Evolutionary conservation across 495 filamentous ascomycete genomes (phyloP).

Genomic region (Talaromyces nanjingensis): DNA sequence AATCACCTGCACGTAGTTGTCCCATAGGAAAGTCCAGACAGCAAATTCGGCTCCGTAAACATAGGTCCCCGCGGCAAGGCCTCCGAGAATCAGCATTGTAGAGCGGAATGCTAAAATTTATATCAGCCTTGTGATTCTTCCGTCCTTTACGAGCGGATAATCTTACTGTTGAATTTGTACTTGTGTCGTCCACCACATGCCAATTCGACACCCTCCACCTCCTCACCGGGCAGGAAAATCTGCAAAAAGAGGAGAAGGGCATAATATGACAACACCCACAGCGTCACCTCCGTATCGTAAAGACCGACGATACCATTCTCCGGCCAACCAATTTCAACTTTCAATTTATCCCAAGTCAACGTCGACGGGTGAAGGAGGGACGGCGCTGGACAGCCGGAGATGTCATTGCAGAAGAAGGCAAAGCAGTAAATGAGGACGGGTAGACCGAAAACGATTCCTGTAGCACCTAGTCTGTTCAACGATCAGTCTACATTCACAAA

Average conservation of each 20-base stretch:
- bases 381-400: conserved; percentile 84
- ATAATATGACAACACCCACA: conserved; percentile 72
- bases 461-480: conserved; percentile 61
- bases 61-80: conserved; percentile 65
- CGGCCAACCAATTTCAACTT: conserved; percentile 74
- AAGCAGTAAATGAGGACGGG: conserved; percentile 68
- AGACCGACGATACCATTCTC: conserved; percentile 57
- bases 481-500: conserved; percentile 15
- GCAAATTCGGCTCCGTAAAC: conserved; percentile 73
- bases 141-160: no score
- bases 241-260: conserved; percentile 67
- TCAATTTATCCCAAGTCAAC: conserved; percentile 62
- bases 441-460: conserved; percentile 66
- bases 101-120: conserved; percentile 51
- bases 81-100: conserved; percentile 58
- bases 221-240: conserved; percentile 68
- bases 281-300: conserved; percentile 49
- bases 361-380: conserved; percentile 72
- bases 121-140: no score
- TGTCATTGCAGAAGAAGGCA: conserved; percentile 84
- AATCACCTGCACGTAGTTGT: conserved; percentile 81
- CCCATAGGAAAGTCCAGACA: conserved; percentile 87
- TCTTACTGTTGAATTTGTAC: conserved; percentile 81
- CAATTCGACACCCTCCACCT: conserved; percentile 62
- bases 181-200: conserved; percentile 65